A percentile compares a stretch with the other conserved stretches of the same genome.
phyloP scores from a whole-genome alignment of 306 rosid species.

The Myrica gale region DNA sequence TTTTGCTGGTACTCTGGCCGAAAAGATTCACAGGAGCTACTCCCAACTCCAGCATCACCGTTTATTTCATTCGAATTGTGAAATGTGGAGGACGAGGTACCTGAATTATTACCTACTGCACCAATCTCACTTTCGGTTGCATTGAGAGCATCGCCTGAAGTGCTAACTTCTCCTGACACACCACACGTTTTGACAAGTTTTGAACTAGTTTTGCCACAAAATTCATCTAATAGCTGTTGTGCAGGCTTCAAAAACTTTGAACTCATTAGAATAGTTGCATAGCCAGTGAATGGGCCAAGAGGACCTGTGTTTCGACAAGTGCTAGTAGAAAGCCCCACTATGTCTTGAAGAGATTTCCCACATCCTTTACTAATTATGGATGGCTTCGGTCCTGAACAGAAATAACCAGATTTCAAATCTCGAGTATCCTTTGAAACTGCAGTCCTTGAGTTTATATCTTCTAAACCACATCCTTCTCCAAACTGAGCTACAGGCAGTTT shows the following conservation, averaged over 20 bases:
- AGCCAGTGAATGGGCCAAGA: conserved; percentile 95
- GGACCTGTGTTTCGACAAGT: conserved; percentile 64
- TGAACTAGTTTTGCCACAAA: conserved; percentile 37
- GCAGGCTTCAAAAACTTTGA: conserved; percentile 79
- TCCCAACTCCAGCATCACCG: conserved; percentile 42
- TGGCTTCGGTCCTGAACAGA: conserved; percentile 39
- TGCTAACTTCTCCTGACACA: conserved; percentile 37
- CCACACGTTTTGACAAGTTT: conserved; percentile 28
- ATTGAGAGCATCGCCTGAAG: conserved; percentile 34
- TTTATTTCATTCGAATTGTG: conserved; percentile 46
- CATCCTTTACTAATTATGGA: conserved; percentile 41
- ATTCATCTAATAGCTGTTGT: conserved; percentile 65
- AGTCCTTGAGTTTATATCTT: conserved; percentile 31
- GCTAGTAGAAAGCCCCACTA: conserved; percentile 42
- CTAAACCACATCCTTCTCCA: conserved; percentile 37
- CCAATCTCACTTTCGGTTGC: conserved; percentile 36
- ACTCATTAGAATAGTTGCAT: conserved; percentile 76
- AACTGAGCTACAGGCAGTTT: conserved; percentile 40
- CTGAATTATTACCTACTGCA: conserved; percentile 33
- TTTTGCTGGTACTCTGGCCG: conserved; percentile 64
- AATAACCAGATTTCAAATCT: conserved; percentile 22
- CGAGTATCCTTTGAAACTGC: conserved; percentile 22
- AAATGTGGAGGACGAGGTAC: conserved; percentile 54
- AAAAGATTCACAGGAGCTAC: conserved; percentile 45
- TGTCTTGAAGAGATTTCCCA: conserved; percentile 59